phyloP scores from a whole-genome alignment of 768 basidiomycete genomes.

The Boletus insuetus region DNA sequence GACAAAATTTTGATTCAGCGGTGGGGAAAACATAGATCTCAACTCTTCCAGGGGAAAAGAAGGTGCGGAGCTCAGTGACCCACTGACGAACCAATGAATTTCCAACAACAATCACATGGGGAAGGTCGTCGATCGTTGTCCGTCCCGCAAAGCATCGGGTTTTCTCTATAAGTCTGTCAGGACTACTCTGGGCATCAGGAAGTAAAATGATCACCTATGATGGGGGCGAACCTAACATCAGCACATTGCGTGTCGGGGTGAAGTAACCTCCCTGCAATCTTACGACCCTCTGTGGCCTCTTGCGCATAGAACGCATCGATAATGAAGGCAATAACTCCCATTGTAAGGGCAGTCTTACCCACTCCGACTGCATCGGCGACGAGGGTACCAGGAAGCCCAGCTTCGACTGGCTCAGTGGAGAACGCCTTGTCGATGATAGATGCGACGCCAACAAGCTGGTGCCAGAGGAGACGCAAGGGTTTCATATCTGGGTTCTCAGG shows the following conservation, averaged over 20 bases:
- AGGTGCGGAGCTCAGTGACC: not conserved
- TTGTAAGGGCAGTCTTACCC: conserved; percentile 5
- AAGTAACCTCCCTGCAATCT: not conserved
- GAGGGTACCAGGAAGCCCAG: not conserved
- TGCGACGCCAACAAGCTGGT: conserved; percentile 6
- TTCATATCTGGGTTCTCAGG: conserved; percentile 3
- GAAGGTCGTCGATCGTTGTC: not conserved
- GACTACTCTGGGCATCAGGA: not conserved
- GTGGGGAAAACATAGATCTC: conserved; percentile 9
- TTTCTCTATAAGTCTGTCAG: not conserved
- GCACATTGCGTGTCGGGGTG: not conserved
- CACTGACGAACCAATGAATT: conserved; percentile 3
- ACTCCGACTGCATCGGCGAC: conserved; percentile 5
- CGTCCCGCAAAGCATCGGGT: not conserved
- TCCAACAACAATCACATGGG: conserved; percentile 3
- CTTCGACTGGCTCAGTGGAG: not conserved
- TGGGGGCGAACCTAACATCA: not conserved
- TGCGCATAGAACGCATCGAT: conserved; percentile 4
- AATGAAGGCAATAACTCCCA: conserved; percentile 4
- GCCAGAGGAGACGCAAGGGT: conserved; percentile 5
- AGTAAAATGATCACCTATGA: not conserved
- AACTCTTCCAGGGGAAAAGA: conserved; percentile 1
- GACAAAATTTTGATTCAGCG: not conserved
- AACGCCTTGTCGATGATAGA: conserved; percentile 1
- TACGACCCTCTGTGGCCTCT: not conserved